These are phyloP conservation scores for Pestalotiopsis sp. DNA, from an alignment of 2,329 filamentous ascomycete genomes.

Conservation along the genomic window DNA sequence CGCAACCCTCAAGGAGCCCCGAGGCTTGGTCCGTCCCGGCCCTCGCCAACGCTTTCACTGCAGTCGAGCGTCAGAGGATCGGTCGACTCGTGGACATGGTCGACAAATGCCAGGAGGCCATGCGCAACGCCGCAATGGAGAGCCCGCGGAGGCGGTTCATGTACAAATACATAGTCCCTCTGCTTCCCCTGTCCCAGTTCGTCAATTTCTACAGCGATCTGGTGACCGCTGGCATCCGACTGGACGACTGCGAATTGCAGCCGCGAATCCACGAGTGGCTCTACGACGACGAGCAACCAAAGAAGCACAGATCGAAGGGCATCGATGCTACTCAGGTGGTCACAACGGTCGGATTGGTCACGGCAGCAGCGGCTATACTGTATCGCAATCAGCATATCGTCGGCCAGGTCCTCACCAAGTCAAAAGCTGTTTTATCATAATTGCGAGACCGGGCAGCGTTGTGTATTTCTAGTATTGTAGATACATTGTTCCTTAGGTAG, in stretches of 20 bases:
- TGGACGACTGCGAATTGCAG: not conserved
- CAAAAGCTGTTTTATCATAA: not conserved
- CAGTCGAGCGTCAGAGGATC: constrained; percentile 4
- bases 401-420: not conserved
- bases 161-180: not conserved
- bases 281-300: constrained; percentile 7
- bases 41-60: not conserved
- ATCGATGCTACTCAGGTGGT: not conserved
- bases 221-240: constrained; percentile 4
- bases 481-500: no score
- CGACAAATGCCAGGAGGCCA: constrained; percentile 9
- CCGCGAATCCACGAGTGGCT: not conserved
- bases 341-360: not conserved
- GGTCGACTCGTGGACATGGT: constrained; percentile 4
- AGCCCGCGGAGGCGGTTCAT: not conserved
- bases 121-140: not conserved
- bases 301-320: not conserved
- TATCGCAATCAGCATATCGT: not conserved
- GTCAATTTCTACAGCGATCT: constrained; percentile 5
- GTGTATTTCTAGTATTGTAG: no score
- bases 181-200: not conserved
- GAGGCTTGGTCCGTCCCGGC: not conserved
- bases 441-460: no score
- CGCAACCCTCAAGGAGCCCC: not conserved
- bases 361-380: not conserved